Evolutionary conservation across 352 stramenopile genomes (phyloP), one percentile per base, ranked within the genome.

Genomic region (Phytophthora brassicae): DNA sequence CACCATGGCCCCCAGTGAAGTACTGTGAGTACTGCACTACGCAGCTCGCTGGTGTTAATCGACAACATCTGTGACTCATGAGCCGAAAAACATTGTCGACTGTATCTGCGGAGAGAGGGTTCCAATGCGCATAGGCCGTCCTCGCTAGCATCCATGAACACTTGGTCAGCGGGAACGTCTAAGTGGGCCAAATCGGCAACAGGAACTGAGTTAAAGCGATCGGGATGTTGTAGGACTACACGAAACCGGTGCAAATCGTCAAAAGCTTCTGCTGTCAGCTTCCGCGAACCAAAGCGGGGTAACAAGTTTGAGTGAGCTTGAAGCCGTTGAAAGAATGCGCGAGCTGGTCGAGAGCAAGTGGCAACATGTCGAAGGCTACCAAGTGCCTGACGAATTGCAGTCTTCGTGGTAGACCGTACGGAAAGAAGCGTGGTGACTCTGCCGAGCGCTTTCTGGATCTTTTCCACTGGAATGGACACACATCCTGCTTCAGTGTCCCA

Each of bases 381-480:
- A 2, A 65, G 11, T 2, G 20, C 9, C 17, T 67, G 52, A 0
- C 36, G n/a, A n/a, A 57, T 13, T 3, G 31, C 8, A 11, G 36
- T 44, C 23, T 62, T 57, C 2, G 45, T 35, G 7, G 11, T 12
- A 7, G 19, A 4, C 3, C 3, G n/a, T 17, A 19, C 2, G 0
- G 1, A 13, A 4, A 68, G 8, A 5, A 68, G 8, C 9, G 19
- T 1, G 2, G 1, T 41, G 33, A 47, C 49, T 19, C 31, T n/a
- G 1, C 0, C 22, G 6, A 46, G 14, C 0, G 58, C 58, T 14
- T 66, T 69, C 0, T 4, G 9, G 0, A 66, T 42, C 24, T 68
- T 73, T 0, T 63, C 59, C 0, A 3, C 3, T 5, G 60, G 60
- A 1, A 73, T 69, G 0, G 65, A 73, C 0, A 66, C 54, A 0